Evolutionary conservation across 805 yeast genomes (phyloP), one percentile per base, ranked within the genome.

Genomic region (Martiniozyma abietophila): DNA sequence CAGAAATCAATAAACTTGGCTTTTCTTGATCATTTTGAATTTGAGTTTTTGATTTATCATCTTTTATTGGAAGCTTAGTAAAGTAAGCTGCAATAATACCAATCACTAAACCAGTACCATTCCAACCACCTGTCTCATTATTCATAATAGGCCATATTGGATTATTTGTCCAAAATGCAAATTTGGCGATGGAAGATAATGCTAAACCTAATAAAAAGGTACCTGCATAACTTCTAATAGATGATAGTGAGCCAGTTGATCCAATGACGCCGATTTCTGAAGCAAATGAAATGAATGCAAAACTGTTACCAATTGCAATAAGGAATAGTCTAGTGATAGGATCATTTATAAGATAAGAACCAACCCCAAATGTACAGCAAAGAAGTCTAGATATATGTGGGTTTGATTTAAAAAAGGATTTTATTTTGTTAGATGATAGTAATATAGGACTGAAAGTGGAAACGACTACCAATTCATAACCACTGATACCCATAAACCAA

Each of bases 61-160:
- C 5, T 9, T 35, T 31, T 8, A 41, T 35, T 8, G 56, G 52
- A 8, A 49, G 29, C 16, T 32, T 41, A 3, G 95, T 72, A 36
- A 78, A 62, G n/a, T 73, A 46, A 3, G 89, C 86, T 25, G 75
- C 68, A 8, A 69, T 43, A 4, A 77, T 46, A 16, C 94, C 95
- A 32, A 80, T 40, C 4, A 64, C 56, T 3, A 85, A 55, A 26
- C 92, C 94, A 20, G 74, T 58, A 34, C 64, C 65, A 56, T 89
- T 89, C 66, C 74, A 74, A 10, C 98, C 98, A 14, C 96, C 96
- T 47, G 83, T 86, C 9, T 64, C 70, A 12, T 66, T 67, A 53
- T 86, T 78, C 88, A 92, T 78, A 32, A 88, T 80, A 19, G 97
- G 94, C 98, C 98, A 92, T 31, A 86, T 64, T 25, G 98, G 98